These are phyloP conservation scores for Candida sphagnicola DNA, from an alignment of 805 yeast genomes.

Conservation along the genomic window DNA sequence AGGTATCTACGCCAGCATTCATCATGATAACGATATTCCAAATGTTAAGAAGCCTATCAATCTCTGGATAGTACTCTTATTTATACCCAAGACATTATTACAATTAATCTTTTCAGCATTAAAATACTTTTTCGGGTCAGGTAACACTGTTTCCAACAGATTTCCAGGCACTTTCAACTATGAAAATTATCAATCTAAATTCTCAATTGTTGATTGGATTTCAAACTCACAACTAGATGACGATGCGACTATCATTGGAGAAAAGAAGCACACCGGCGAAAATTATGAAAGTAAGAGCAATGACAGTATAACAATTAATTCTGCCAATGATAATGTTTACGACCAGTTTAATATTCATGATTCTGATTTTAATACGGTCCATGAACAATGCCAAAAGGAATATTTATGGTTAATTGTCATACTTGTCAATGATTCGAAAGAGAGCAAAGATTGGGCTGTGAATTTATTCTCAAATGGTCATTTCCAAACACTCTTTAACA, in stretches of 20 bases:
- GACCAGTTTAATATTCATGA: conserved; percentile 11
- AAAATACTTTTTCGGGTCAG: conserved; percentile 20
- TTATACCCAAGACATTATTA: conserved; percentile 52
- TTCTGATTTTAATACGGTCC: conserved; percentile 25
- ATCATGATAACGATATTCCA: conserved; percentile 9
- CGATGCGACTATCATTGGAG: not conserved
- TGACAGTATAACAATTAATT: not conserved
- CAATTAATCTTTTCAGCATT: conserved; percentile 36
- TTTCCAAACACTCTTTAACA: conserved; percentile 22
- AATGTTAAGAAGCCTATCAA: not conserved
- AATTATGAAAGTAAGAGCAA: not conserved
- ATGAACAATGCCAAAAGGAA: conserved; percentile 23
- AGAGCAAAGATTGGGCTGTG: conserved; percentile 14
- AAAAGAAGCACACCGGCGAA: not conserved
- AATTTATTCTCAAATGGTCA: conserved; percentile 11
- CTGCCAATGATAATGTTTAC: conserved; percentile 1
- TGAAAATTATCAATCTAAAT: conserved; percentile 18
- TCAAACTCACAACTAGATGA: conserved; percentile 1
- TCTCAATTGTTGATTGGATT: conserved; percentile 8
- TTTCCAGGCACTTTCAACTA: conserved; percentile 25
- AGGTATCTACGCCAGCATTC: conserved; percentile 33
- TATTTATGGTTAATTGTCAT: conserved; percentile 33
- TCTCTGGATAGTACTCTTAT: conserved; percentile 44
- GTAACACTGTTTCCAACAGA: conserved; percentile 9
- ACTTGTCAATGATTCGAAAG: conserved; percentile 22